These are phyloP conservation scores for Cyathus olla DNA, from an alignment of 1,284 basidiomycete species.

Conservation along the genomic window DNA sequence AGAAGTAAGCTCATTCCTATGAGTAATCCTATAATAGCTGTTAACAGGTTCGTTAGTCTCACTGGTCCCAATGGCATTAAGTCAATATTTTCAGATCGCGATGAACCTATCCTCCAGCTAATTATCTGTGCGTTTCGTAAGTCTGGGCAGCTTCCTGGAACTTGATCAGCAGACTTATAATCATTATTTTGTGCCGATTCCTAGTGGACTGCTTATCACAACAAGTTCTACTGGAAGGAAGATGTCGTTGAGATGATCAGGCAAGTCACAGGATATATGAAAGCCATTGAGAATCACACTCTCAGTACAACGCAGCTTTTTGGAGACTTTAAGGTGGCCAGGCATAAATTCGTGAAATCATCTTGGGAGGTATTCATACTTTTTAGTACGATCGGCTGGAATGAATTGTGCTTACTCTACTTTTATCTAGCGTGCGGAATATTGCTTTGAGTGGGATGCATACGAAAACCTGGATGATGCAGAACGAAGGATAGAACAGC, in stretches of 20 bases:
- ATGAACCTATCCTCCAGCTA: background rate
- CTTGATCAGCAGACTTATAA: background rate
- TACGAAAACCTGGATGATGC: background rate
- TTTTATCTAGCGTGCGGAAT: background rate
- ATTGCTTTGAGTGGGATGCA: background rate
- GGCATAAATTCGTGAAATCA: background rate
- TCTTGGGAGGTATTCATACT: too few relatives aligned
- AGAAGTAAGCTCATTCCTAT: background rate
- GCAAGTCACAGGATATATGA: background rate
- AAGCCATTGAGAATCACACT: background rate
- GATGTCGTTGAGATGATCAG: background rate
- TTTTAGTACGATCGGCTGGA: background rate
- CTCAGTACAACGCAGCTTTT: background rate
- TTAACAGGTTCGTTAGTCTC: background rate
- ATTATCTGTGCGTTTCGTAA: background rate
- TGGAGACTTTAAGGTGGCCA: background rate
- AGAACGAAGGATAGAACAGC: background rate
- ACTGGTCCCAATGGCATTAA: background rate
- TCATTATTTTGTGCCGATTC: background rate
- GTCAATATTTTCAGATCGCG: background rate
- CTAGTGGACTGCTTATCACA: background rate
- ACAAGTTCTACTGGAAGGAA: background rate
- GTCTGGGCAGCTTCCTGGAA: background rate
- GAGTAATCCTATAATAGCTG: background rate
- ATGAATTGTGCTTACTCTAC: background rate